phyloP scores from a whole-genome alignment of 1,284 basidiomycete species.

The Apiotrichum gracile region DNA sequence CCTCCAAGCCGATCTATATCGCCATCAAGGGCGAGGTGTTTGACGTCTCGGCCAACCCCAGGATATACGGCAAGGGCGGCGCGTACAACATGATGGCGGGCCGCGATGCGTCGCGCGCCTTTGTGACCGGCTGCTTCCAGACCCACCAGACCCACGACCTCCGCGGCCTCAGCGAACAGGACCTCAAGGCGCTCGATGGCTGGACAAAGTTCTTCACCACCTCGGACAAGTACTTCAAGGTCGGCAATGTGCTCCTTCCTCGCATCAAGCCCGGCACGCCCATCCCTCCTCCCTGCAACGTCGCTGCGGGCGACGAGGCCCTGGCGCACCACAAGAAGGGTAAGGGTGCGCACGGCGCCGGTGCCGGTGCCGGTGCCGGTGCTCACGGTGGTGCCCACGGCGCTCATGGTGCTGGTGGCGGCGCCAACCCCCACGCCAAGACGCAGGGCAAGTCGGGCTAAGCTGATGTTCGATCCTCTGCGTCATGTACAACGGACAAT shows the following conservation, averaged over 20 bases:
- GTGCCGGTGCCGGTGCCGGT: background rate
- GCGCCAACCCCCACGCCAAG: background rate
- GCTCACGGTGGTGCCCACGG: background rate
- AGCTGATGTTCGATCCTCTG: no score
- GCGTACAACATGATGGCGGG: constrained; percentile 57
- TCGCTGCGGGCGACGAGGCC: constrained; percentile 8
- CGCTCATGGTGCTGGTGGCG: background rate
- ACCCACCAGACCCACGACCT: constrained; percentile 81
- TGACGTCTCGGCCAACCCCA: constrained; percentile 44
- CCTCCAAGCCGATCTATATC: constrained; percentile 44
- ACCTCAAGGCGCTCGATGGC: constrained; percentile 66
- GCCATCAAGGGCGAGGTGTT: constrained; percentile 49
- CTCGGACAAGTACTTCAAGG: constrained; percentile 67
- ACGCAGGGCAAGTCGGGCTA: background rate
- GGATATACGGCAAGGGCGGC: constrained; percentile 47
- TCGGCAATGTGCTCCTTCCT: constrained; percentile 55
- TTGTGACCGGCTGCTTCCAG: constrained; percentile 86
- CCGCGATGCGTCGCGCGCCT: constrained; percentile 78
- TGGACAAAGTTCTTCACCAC: constrained; percentile 86
- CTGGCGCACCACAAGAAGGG: constrained; percentile 8
- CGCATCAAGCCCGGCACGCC: constrained; percentile 72
- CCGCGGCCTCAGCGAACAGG: constrained; percentile 66
- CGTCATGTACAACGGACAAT: no score
- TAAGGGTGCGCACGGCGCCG: no score
- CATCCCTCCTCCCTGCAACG: constrained; percentile 52